Conservation (phyloP, 768 basidiomycete genomes). For the Dioszegia crocea region DNA sequence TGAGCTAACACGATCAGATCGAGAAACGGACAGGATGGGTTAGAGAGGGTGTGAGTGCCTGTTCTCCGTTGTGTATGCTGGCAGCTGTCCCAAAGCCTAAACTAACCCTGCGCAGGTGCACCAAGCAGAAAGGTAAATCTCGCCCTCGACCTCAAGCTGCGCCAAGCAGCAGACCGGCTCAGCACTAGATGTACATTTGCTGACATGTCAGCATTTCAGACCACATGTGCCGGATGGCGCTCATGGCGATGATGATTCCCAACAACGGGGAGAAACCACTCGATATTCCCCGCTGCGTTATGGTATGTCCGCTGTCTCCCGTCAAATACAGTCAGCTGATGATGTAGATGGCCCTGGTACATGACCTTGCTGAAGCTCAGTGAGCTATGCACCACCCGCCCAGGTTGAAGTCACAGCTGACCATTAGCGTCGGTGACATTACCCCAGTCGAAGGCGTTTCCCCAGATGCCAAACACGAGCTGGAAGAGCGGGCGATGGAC, state of each 20-base stretch:
- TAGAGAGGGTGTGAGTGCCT: slow-evolving; percentile 62
- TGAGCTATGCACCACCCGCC: slow-evolving; percentile 34
- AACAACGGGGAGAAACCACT: slow-evolving; percentile 67
- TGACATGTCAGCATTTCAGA: slow-evolving; percentile 69
- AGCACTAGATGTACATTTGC: background rate
- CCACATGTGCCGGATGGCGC: slow-evolving; percentile 88
- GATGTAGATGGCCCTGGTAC: slow-evolving; percentile 85
- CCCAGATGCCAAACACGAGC: slow-evolving; percentile 67
- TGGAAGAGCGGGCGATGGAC: slow-evolving; percentile 74
- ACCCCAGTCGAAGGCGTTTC: slow-evolving; percentile 81
- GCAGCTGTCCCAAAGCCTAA: background rate
- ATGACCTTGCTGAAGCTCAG: slow-evolving; percentile 95
- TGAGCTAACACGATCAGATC: slow-evolving; percentile 56
- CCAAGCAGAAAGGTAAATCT: slow-evolving; percentile 10
- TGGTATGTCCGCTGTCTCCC: slow-evolving; percentile 22
- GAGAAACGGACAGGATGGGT: slow-evolving; percentile 97
- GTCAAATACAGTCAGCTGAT: slow-evolving; percentile 33
- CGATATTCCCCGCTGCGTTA: slow-evolving; percentile 44
- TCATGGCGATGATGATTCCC: slow-evolving; percentile 83
- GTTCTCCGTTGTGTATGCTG: slow-evolving; percentile 9
- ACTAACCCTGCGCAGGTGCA: slow-evolving; percentile 8
- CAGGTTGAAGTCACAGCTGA: background rate
- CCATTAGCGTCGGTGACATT: slow-evolving; percentile 78
- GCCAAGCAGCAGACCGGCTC: too few relatives aligned
- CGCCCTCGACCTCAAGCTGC: background rate